These are phyloP conservation scores for Conticribra guillardii DNA, from an alignment of 108 stramenopile genomes.

Conservation along the genomic window DNA sequence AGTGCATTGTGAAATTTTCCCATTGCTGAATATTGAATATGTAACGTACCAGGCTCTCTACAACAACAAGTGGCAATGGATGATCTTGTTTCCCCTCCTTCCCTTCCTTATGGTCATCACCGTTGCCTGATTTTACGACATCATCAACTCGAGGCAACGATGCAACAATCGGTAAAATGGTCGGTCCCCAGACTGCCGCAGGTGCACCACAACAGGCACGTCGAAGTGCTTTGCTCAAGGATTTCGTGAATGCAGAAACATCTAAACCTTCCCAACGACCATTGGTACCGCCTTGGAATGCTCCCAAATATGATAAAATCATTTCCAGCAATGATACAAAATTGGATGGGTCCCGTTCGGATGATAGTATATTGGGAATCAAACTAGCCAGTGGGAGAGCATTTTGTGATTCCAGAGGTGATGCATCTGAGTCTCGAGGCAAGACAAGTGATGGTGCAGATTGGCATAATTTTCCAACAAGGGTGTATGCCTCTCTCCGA, in stretches of 20 bases:
- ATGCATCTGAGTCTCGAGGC: conserved; percentile 6
- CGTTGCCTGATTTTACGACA: background rate
- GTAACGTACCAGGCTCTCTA: conserved; percentile 45
- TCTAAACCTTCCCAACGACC: conserved; percentile 26
- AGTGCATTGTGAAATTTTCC: background rate
- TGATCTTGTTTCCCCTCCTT: conserved; percentile 1
- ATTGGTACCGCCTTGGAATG: conserved; percentile 9
- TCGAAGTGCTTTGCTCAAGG: conserved; percentile 63
- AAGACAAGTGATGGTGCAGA: conserved; percentile 33
- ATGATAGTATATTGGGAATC: conserved; percentile 57
- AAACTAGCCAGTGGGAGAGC: conserved; percentile 42
- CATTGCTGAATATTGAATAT: background rate
- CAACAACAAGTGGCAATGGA: conserved; percentile 27
- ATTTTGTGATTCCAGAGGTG: background rate
- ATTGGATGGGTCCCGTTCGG: conserved; percentile 74
- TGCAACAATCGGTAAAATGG: conserved; percentile 73
- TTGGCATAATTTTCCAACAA: conserved; percentile 62
- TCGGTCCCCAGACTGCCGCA: conserved; percentile 66
- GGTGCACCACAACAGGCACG: conserved; percentile 74
- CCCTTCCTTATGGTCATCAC: background rate
- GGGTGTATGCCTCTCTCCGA: conserved; percentile 60
- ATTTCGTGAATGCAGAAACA: conserved; percentile 48
- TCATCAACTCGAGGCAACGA: conserved; percentile 30
- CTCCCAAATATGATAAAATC: conserved; percentile 55
- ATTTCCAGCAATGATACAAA: conserved; percentile 64